Conservation (phyloP, 345 rosid species). For the Salix arbutifolia region DNA sequence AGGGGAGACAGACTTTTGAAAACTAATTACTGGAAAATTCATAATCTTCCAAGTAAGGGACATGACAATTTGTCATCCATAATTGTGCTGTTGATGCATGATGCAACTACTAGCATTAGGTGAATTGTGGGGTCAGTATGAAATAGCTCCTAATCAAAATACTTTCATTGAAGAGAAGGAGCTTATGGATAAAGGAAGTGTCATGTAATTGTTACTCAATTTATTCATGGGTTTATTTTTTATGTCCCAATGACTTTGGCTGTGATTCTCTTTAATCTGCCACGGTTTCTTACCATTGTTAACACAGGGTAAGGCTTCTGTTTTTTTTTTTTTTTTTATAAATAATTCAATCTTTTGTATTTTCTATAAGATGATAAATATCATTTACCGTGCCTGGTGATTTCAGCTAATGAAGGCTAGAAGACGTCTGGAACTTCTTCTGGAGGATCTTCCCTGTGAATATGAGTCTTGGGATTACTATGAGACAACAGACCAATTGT, state of each 20-base stretch:
- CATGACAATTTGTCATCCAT: neutral
- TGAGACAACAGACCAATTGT: constrained; percentile 74
- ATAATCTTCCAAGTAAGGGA: neutral
- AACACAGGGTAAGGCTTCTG: neutral
- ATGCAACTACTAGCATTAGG: neutral
- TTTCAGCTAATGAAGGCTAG: constrained; percentile 80
- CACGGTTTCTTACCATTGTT: neutral
- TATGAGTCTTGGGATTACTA: constrained; percentile 66
- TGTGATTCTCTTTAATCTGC: neutral
- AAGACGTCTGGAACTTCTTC: constrained; percentile 72
- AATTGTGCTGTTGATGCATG: neutral
- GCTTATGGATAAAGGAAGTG: neutral
- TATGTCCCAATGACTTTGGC: neutral
- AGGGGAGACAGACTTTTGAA: neutral
- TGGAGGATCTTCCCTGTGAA: constrained; percentile 95
- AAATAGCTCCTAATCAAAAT: neutral
- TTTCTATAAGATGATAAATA: neutral
- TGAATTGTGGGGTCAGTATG: neutral
- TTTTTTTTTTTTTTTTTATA: neutral
- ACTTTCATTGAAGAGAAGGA: neutral
- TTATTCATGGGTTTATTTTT: neutral
- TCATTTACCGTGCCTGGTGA: constrained; percentile 6
- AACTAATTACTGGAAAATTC: neutral
- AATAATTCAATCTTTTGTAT: neutral
- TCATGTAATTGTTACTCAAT: no score